Evolutionary conservation across 1,284 basidiomycete genomes (phyloP), one percentile per base, ranked within the genome.

Genomic region (Puccinia coronata): DNA sequence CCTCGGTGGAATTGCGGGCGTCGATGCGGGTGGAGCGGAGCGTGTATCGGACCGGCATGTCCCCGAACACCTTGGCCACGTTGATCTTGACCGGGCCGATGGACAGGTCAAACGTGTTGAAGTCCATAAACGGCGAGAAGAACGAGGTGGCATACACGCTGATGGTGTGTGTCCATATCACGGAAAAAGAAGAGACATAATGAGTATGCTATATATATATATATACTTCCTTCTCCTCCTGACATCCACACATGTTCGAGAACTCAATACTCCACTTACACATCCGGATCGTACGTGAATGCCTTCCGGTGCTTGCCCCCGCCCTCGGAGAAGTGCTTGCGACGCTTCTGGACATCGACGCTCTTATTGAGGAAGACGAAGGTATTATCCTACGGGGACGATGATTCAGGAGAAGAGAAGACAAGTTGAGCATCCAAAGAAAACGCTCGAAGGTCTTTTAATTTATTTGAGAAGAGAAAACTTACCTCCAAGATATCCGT

Each of bases 1-100:
- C 85, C 71, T 88, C 87, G 23, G 47, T 5, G 1, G 82, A 81
- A 5, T 79, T 57, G 34, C 16, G 43, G 0, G 76, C 67, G 1
- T 61, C 82, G 20, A 83, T 51, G 1, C 84, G 59, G 1, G 85
- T 86, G 18, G 85, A 85, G 16, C 87, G 82, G 0, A 88, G 83
- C 5, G 87, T 86, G 82, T 88, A 88, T 5, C 87, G 83, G 20
- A 88, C 85, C 0, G 87, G 87, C 87, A 87, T 87, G 47, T 86
- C 84, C 20, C 72, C 80, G 65, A 85, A 84, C 39, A 82, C 82
- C 14, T 73, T 63, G 0, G 75, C 82, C n/a, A 85, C 65, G 70
- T 84, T 82, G 31, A 83, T 74, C 61, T 80, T 71, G 36, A 82
- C 83, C 0, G 83, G 83, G 6, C 83, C 83, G 36, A 83, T 77